Base-by-base conservation (phyloP, 1,284 basidiomycete genomes). In the Leccinum ambiguum region DNA sequence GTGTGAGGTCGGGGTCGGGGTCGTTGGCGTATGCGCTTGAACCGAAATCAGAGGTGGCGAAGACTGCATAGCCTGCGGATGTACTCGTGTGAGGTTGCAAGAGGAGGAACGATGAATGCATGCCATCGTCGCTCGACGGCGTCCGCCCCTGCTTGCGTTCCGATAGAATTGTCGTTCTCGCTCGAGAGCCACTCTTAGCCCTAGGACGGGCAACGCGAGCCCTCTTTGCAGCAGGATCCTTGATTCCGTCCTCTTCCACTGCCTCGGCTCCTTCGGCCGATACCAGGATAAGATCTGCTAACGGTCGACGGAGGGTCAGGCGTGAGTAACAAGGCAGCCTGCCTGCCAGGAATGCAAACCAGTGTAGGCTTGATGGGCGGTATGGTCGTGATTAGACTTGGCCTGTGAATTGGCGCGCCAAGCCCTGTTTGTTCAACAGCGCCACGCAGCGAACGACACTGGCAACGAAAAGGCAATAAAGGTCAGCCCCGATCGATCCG, bases 21-120 rank as follows among this genome's bases (percentile, higher is more conserved):
- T 95, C 88, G 75, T 94, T 95, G 5, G 95, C 94, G 74, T 96
- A 96, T 61, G 92, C 89, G 74, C 93, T 91, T 16, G 93, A 84
- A 74, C 96, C 90, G 76, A 97, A 97, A 54, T 86, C 81, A 6
- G 87, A 76, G 62, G 76, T 79, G 23, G 88, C 81, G 71, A 94
- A 94, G 54, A 86, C 81, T 16, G 85, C 73, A 72, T 91, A 90
- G 67, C 91, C 89, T 86, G 36, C 18, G 13, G 6, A 18, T 11
- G 53, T 14, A 10, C 33, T 21, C 18, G 45, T 33, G 56, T 33
- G 30, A 57, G 3, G 30, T 30, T 33, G 26, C 26, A 10, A 60
- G 21, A 59, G 11, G 3, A 53, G 33, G 7, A 3, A 36, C 21
- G 16, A 60, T 50, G 62, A 67, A 63, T 67, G 72, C 70, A 72